Base-by-base conservation (phyloP, 495 filamentous ascomycete genomes). In the Daldinia concentrica region DNA sequence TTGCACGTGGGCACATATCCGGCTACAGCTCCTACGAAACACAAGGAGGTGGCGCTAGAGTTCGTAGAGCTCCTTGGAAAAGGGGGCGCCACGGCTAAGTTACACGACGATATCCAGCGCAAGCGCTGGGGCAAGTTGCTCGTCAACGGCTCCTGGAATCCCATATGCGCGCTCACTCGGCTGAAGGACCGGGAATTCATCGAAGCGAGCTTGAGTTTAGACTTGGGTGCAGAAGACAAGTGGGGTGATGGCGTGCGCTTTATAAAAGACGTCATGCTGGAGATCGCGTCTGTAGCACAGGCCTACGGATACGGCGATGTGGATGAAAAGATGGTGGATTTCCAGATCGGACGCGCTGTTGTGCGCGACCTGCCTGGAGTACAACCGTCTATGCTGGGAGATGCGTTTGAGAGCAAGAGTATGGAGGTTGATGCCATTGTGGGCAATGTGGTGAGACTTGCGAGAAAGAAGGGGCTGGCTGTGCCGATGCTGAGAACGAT, bases 351-450 rank as follows among this genome's bases (percentile, higher is more conserved):
- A 6, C 71, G 80, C 9, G 77, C 82, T 4, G 75, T 67, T 17
- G 70, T 52, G 14, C 69, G 85, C 17, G 62, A 62, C 1, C 30
- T 66, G 12, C 75, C 72, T 2, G 80, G 80, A 12, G 77, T 82
- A 9, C 81, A 84, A 74, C 77, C 81, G 39, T 85, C 82, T 61
- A 87, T 87, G 84, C 64, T 84, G 64, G 74, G 80, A 36, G 84
- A 86, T 76, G 79, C 80, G 51, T 69, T 78, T 30, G 73, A 66
- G 36, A 77, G 75, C 0, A 75, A 79, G 60, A 67, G 66, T 1
- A 77, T 87, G 74, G 85, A 87, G 76, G 80, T 84, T 8, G 86
- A 87, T 71, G 82, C 83, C 27, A 86, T 88, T 66, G 65, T 87
- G n/a, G 85, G 85, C 5, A 86, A 84, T 76, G 72, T 78, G 4